These are phyloP conservation scores for Suillus variegatus DNA, from an alignment of 768 basidiomycete species.

Conservation along the genomic window DNA sequence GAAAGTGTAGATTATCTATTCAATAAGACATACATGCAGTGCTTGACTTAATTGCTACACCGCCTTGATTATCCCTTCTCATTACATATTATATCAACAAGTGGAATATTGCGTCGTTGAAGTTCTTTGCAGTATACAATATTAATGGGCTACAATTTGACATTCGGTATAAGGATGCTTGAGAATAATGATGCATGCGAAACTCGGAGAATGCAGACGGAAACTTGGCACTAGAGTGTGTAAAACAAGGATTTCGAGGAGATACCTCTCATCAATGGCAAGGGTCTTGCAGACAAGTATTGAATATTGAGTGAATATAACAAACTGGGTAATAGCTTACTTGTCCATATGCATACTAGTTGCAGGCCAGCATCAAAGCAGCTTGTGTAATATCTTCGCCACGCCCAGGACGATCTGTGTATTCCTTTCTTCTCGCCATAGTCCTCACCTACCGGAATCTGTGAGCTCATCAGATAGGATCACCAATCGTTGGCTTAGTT, in stretches of 20 bases:
- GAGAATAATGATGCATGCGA: neutral
- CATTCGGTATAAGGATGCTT: neutral
- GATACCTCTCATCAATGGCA: slow-evolving; percentile 29
- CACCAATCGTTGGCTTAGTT: neutral
- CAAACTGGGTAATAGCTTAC: slow-evolving; percentile 17
- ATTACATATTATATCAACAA: neutral
- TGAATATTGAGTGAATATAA: too few species aligned
- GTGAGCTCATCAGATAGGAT: slow-evolving; percentile 28
- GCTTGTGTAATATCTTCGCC: slow-evolving; percentile 39
- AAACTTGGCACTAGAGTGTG: neutral
- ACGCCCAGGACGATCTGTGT: slow-evolving; percentile 26
- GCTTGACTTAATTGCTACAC: neutral
- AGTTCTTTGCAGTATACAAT: too few species aligned
- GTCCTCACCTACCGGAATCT: slow-evolving; percentile 26
- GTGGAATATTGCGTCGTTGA: neutral
- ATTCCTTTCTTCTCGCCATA: slow-evolving; percentile 3
- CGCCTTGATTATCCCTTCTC: neutral
- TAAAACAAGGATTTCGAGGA: slow-evolving; percentile 28
- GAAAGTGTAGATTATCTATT: neutral
- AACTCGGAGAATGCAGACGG: neutral
- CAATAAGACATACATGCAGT: neutral
- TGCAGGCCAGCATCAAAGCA: slow-evolving; percentile 21
- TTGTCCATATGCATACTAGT: slow-evolving; percentile 38
- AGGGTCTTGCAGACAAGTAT: slow-evolving; percentile 16
- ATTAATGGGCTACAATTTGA: neutral